Base-by-base conservation (phyloP, 768 basidiomycete species). In the Psilocybe cubensis region DNA sequence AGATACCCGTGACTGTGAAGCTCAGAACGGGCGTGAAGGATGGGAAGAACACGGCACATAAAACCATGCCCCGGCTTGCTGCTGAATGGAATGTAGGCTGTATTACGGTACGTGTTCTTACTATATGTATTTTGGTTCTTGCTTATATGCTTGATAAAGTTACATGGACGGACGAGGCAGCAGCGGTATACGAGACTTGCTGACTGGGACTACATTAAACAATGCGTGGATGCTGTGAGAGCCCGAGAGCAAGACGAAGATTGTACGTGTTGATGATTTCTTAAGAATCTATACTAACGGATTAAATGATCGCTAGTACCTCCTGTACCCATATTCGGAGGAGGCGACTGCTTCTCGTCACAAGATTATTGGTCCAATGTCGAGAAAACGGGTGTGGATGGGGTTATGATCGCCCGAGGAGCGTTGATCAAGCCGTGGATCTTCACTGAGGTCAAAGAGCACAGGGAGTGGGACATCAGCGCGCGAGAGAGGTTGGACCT, bases 391-490 rank as follows among this genome's bases (percentile, higher is more conserved):
- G 93, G 93, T 4, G 94, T 97, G 0, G 96, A 98, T 68, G 95
- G 96, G 4, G 80, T 98, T 42, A 98, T 99, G 97, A 82, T 98
- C 31, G 97, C 88, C 1, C 80, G 97, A 20, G 97, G 97, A 0
- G 96, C 95, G 0, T 76, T 98, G 47, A 97, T 98, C 72, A 99
- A 99, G 72, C 92, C 93, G 0, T 94, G 92, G 91, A 88, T 96
- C 52, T 96, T 96, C 72, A 96, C 94, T 0, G 97, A 99, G 72
- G 85, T 98, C 68, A 90, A 94, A 69, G 97, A 98, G 68, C 81
- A 77, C 20, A 74, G 94, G 23, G 95, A 97, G 67, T 98, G 96
- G 95, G 94, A 96, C 67, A 96, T 95, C 64, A 89, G 86, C 65
- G 84, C 92, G 12, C 78, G 86, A 5, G 95, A 97, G 73, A 78